phyloP scores from a whole-genome alignment of 2,329 filamentous ascomycete species.

The Knoxdaviesia proteae region DNA sequence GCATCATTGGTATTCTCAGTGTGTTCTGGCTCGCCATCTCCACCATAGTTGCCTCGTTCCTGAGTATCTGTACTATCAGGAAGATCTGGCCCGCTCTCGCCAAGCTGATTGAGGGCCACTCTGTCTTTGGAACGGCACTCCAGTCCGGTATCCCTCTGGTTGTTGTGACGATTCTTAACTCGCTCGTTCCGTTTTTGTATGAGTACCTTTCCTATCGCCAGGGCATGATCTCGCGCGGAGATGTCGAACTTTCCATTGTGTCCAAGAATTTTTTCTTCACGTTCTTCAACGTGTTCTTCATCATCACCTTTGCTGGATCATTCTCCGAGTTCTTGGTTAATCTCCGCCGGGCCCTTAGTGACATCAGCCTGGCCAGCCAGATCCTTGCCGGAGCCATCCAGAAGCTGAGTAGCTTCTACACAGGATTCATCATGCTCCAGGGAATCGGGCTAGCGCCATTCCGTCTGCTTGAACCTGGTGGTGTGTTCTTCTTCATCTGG shows the following conservation, averaged over 20 bases:
- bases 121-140: constrained; percentile 53
- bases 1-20: constrained; percentile 63
- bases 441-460: constrained; percentile 87
- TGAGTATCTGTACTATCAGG: constrained; percentile 64
- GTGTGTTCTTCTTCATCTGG: constrained; percentile 65
- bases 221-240: constrained; percentile 85
- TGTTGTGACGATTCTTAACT: constrained; percentile 67
- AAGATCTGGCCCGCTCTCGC: constrained; percentile 52
- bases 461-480: constrained; percentile 74
- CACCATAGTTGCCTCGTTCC: constrained; percentile 53
- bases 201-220: constrained; percentile 80
- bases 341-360: constrained; percentile 53
- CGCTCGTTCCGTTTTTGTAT: constrained; percentile 83
- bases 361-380: constrained; percentile 58
- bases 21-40: constrained; percentile 77
- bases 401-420: constrained; percentile 63
- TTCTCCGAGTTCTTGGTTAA: constrained; percentile 55
- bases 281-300: constrained; percentile 96
- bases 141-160: constrained; percentile 76
- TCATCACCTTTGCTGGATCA: constrained; percentile 77
- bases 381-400: constrained; percentile 59
- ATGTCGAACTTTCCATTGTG: constrained; percentile 83
- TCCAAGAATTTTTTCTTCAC: constrained; percentile 99
- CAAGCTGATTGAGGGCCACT: constrained; percentile 43
- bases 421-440: constrained; percentile 84